Base-by-base conservation (phyloP, 805 yeast genomes). In the Zygoascus ofunaensis region DNA sequence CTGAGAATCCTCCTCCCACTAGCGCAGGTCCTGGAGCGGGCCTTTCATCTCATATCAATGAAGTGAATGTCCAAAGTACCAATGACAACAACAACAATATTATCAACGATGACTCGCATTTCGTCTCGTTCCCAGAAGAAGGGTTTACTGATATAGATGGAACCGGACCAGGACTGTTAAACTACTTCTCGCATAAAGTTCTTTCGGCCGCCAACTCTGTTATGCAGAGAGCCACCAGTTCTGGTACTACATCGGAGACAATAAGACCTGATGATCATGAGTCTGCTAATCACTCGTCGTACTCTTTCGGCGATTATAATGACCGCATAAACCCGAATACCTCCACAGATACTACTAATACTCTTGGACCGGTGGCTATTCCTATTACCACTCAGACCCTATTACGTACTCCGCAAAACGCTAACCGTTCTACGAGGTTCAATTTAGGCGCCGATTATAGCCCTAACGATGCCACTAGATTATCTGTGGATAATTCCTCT, bases 141-240 rank as follows among this genome's bases (percentile, higher is more conserved):
- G 46, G 48, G 19, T 50, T 51, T 39, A 38, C 47, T 4, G 56
- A 55, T 33, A 28, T 49, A 8, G 40, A 41, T 3, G 32, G 21
- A 10, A 56, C 51, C 39, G 43, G 49, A 21, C 46, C 49, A 22
- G 37, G 46, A 26, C 28, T 54, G 35, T 42, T 53, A 14, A 51
- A 41, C 26, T 23, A 23, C 32, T 45, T 56, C 41, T 53, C 51
- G 48, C 47, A 44, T 34, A 46, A 54, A 40, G 44, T 56, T 47
- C 45, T 47, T 26, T 50, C 52, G 23, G 58, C 56, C 5, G 59
- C 59, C 8, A 44, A 50, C 8, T 39, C 48, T 3, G 56, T 49
- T n/a, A 50, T 55, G 43, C 43, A 50, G 15, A 46, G 45, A 21
- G 58, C 54, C 1, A 46, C 51, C 12, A 53, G 14, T 28, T 40